Base-by-base conservation (phyloP, 1,284 basidiomycete species). In the Cystobasidiaceae sp. region DNA sequence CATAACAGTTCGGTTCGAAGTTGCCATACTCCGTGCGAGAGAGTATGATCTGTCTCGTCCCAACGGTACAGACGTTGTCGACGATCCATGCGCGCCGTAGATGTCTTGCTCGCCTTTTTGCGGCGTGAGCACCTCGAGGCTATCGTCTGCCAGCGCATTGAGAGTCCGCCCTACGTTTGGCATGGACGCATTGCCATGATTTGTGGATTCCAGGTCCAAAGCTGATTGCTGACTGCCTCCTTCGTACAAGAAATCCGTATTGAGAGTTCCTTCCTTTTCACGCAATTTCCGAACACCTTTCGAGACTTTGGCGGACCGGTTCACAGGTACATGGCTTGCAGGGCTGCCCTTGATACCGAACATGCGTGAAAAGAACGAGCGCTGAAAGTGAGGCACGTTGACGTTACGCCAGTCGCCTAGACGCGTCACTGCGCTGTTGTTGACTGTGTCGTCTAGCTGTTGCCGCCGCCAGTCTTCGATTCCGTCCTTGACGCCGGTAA, bases 401-500 rank as follows among this genome's bases (percentile, higher is more conserved):
- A 92, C 85, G 75, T 97, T 97, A 65, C 82, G 83, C 89, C 90
- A 94, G 68, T 87, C 84, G 7, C 85, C 87, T 9, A 97, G 84
- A 69, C 88, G 87, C 0, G 90, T 93, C 15, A 86, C 85, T 8
- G 90, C 88, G 0, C 89, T 90, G 58, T 86, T 92, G 79, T 94
- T 94, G 71, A 94, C 90, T 74, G 93, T 85, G 71, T 96, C 89
- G 75, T 97, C 93, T 48, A 94, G 82, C 3, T 79, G 75, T 4
- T 89, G 88, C 67, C 93, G 84, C 23, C 93, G 85, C 76, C 91
- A 93, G 78, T 97, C 93, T 79, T 97, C 94, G 61, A 97, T 81
- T 11, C 86, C 91, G 76, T 97, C 93, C 77, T 97, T 97, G 79
- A 96, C 85, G 9, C 88, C 93, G 6, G 94, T 97, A 67, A 96